Percentiles rank a stretch among this genome's conserved stretches.
These are phyloP conservation scores for Spatholobus suberectus DNA, from an alignment of 306 rosid genomes.

Conservation along the genomic window DNA sequence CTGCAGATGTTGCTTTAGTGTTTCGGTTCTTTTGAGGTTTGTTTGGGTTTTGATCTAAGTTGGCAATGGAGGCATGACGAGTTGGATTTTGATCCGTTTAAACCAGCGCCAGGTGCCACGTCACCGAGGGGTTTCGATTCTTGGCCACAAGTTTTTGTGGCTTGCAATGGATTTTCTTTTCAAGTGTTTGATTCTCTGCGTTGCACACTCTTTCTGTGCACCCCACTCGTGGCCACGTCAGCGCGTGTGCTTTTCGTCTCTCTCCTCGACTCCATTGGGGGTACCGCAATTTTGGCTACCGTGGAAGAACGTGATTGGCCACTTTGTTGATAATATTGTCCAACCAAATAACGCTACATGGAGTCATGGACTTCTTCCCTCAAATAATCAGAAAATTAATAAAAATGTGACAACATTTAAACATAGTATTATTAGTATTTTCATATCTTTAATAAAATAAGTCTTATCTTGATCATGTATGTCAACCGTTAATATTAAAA, in stretches of 20 bases:
- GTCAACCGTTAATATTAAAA: no score
- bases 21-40: constrained; percentile 19
- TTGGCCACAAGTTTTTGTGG: constrained; percentile 91
- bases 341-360: background rate
- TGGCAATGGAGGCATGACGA: constrained; percentile 46
- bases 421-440: no score
- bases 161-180: constrained; percentile 55
- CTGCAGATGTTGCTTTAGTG: background rate
- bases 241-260: no score
- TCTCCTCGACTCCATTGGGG: background rate
- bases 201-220: constrained; percentile 33
- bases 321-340: background rate
- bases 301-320: constrained; percentile 16
- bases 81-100: constrained; percentile 72
- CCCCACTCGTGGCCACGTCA: constrained; percentile 10
- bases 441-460: no score
- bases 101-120: constrained; percentile 71
- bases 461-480: no score
- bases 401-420: no score
- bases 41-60: constrained; percentile 31
- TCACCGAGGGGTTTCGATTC: constrained; percentile 56
- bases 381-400: background rate
- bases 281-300: background rate
- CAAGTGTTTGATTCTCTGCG: constrained; percentile 35
- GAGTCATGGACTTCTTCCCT: background rate